These are phyloP conservation scores for Tuber melanosporum DNA, from an alignment of 495 filamentous ascomycete genomes.

Conservation along the genomic window DNA sequence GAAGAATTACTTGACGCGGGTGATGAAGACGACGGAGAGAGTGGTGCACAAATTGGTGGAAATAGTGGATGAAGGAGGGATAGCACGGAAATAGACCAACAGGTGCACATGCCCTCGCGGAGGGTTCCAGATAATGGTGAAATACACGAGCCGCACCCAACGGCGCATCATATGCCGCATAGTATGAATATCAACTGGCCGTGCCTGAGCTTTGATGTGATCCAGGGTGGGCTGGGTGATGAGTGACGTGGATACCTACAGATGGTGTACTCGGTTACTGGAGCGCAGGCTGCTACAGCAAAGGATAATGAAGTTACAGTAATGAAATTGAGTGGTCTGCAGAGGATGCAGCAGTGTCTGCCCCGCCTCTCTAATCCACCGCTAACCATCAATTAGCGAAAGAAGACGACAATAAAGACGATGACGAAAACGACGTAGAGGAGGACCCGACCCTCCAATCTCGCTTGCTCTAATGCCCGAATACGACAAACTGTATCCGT, in stretches of 20 bases:
- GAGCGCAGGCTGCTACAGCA: conserved; percentile 81
- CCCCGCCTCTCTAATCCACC: too few species aligned
- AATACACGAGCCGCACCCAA: conserved; percentile 79
- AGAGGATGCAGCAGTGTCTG: conserved; percentile 45
- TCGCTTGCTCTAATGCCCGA: conserved; percentile 70
- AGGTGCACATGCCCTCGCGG: conserved; percentile 87
- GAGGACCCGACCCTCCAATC: conserved; percentile 87
- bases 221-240: conserved; percentile 80
- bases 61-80: conserved; percentile 52
- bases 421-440: conserved; percentile 66
- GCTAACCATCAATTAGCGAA: too few species aligned
- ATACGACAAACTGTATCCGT: conserved; percentile 88
- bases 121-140: conserved; percentile 81
- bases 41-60: conserved; percentile 53
- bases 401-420: conserved; percentile 61
- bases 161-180: conserved; percentile 94
- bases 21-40: conserved; percentile 67
- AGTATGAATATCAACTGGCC: conserved; percentile 88
- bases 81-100: conserved; percentile 84
- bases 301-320: conserved; percentile 90
- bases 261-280: conserved; percentile 86
- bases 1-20: conserved; percentile 93
- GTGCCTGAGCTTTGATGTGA: conserved; percentile 89
- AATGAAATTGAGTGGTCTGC: conserved; percentile 87
- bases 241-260: conserved; percentile 84